Evolutionary conservation across 1,139 yeast species (phyloP).

Genomic region (Hemisphaericaspora subhashii): DNA sequence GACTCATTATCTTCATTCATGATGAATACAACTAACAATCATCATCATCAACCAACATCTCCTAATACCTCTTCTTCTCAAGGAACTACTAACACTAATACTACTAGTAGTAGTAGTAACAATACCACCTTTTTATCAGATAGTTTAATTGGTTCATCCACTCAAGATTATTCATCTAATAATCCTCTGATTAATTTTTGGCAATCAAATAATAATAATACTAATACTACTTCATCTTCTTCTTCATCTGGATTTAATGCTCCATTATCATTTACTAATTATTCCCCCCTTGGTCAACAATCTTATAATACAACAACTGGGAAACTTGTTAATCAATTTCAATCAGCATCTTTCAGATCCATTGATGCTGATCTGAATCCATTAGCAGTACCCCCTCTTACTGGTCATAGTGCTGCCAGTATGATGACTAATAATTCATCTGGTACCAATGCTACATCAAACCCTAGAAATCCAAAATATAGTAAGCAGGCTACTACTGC

Average conservation of each 20-base stretch:
- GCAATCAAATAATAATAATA: conserved; percentile 12
- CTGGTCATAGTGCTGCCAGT: conserved; percentile 2
- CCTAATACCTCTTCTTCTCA: background rate
- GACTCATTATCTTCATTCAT: too few relatives aligned
- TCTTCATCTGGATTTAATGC: conserved; percentile 5
- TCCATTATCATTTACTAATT: conserved; percentile 2
- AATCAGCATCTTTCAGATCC: conserved; percentile 1
- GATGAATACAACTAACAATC: background rate
- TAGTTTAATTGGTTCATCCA: background rate
- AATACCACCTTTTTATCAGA: conserved; percentile 4
- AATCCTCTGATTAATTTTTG: conserved; percentile 15
- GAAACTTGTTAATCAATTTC: conserved; percentile 1
- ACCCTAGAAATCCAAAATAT: background rate
- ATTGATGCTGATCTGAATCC: conserved; percentile 1
- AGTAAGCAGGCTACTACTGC: conserved; percentile 1
- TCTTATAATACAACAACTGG: background rate
- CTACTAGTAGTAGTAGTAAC: too few relatives aligned
- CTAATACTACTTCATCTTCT: conserved; percentile 7
- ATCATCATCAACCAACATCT: background rate
- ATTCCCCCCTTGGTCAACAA: conserved; percentile 3
- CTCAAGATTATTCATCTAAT: conserved; percentile 1
- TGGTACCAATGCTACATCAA: background rate
- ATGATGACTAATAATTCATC: conserved; percentile 2
- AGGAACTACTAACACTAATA: background rate
- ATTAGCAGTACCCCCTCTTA: background rate